phyloP scores from a whole-genome alignment of 768 basidiomycete species.

The Auricularia heimuer region DNA sequence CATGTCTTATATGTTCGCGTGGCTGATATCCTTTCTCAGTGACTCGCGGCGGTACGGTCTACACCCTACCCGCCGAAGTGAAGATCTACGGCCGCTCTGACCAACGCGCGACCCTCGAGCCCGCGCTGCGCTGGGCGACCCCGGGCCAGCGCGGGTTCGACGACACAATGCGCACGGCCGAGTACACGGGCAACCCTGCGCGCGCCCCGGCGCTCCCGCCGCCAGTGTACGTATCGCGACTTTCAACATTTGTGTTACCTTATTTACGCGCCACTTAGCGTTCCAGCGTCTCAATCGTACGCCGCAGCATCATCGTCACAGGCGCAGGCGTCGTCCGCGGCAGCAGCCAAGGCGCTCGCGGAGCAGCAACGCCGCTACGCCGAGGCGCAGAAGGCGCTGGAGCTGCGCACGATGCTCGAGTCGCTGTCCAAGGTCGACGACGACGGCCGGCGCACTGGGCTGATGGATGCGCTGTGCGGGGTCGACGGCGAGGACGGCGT shows the following conservation, averaged over 20 bases:
- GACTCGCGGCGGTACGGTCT: neutral
- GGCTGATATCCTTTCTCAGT: neutral
- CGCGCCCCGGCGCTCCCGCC: conserved; percentile 10
- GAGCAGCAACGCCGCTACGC: conserved; percentile 39
- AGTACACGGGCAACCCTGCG: conserved; percentile 4
- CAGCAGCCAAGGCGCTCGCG: neutral
- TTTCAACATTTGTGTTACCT: neutral
- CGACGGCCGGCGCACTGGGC: conserved; percentile 56
- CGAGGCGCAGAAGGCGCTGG: conserved; percentile 48
- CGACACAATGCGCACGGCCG: conserved; percentile 8
- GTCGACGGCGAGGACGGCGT: conserved; percentile 26
- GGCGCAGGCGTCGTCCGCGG: neutral
- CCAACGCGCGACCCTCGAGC: conserved; percentile 50
- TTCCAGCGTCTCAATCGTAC: conserved; percentile 1
- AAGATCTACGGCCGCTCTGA: conserved; percentile 63
- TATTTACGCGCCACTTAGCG: neutral
- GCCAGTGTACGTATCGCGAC: neutral
- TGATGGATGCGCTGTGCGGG: conserved; percentile 61
- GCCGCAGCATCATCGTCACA: neutral
- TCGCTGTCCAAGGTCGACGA: conserved; percentile 70
- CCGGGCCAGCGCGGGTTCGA: conserved; percentile 53
- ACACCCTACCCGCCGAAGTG: conserved; percentile 31
- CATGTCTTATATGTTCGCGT: neutral
- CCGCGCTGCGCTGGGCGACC: conserved; percentile 64
- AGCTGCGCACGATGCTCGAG: conserved; percentile 54